Base-by-base conservation (phyloP, 805 yeast genomes). In the Myxozyma vanderwaltii region DNA sequence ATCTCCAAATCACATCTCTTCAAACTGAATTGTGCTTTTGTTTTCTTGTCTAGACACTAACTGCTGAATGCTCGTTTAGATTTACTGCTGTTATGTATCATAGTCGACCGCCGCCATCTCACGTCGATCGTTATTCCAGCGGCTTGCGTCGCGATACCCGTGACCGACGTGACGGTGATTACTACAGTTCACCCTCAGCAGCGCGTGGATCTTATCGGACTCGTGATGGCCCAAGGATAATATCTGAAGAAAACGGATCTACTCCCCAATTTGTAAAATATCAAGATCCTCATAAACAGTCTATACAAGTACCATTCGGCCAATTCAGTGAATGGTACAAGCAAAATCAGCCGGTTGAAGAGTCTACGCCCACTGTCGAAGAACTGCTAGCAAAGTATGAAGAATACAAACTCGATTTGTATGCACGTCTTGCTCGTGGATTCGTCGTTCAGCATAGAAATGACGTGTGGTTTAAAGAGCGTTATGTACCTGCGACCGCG, bases 391-490 rank as follows among this genome's bases (percentile, higher is more conserved):
- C 40, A 19, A 38, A 48, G 23, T 64, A 64, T 33, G 66, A 64
- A 1, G 54, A 33, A 6, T 64, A 64, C 48, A 54, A 53, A 35
- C 44, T 26, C 15, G 66, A 64, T 35, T 35, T 64, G 35, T 63
- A 55, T 48, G 67, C 66, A 13, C 43, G 62, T 17, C 48, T 59
- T n/a, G 63, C 67, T 5, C 50, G 63, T 15, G 63, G 61, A 1
- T 64, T 64, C 36, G 67, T 64, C 15, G 51, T 52, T 19, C 52
- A 46, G 39, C 66, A 58, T 44, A 58, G 26, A 13, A 45, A 59
- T 35, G 66, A 64, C 26, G 54, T 51, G n/a, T 64, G 67, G 67
- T 64, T 64, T 53, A 53, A 59, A 29, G 67, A 64, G 40, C 41
- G 52, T 12, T 64, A 64, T 43, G 58, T 48, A 38, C 56, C 61